Conservation (phyloP, 2,329 filamentous ascomycete species). For the Penicillium corylophilum region DNA sequence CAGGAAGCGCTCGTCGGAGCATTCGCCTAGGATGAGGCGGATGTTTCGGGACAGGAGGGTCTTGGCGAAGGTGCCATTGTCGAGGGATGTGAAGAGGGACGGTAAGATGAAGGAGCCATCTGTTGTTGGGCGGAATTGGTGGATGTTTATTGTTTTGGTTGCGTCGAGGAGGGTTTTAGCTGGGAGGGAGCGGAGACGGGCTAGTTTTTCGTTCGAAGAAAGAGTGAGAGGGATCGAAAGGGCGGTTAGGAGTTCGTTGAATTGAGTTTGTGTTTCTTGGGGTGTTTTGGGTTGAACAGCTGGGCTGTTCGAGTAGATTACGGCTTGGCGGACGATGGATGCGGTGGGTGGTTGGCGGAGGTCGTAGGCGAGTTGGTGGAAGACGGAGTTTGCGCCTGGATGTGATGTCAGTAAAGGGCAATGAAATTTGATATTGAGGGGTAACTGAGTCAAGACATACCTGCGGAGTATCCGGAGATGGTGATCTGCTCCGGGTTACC, state of each 20-base stretch:
- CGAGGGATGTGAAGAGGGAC: slow-evolving; percentile 47
- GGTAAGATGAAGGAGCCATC: slow-evolving; percentile 50
- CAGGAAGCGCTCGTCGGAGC: slow-evolving; percentile 52
- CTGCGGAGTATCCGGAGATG: slow-evolving; percentile 57
- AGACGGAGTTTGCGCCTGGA: slow-evolving; percentile 53
- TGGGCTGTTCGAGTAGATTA: slow-evolving; percentile 56
- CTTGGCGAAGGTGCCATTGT: slow-evolving; percentile 49
- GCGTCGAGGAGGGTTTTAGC: slow-evolving; percentile 44
- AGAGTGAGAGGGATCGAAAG: slow-evolving; percentile 47
- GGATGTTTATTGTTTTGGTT: slow-evolving; percentile 44
- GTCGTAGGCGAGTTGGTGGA: slow-evolving; percentile 59
- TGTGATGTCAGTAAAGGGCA: slow-evolving; percentile 3
- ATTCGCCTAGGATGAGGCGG: slow-evolving; percentile 56
- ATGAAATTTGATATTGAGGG: neutral
- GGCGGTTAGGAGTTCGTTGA: slow-evolving; percentile 49
- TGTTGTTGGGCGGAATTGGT: slow-evolving; percentile 56
- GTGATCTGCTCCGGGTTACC: slow-evolving; percentile 54
- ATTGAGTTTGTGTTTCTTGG: slow-evolving; percentile 51
- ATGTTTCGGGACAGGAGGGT: slow-evolving; percentile 47
- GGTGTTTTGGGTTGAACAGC: slow-evolving; percentile 54
- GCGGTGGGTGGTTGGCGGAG: slow-evolving; percentile 49
- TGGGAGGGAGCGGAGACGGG: slow-evolving; percentile 43
- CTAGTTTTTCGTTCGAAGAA: slow-evolving; percentile 46
- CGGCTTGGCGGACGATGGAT: slow-evolving; percentile 50
- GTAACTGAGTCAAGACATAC: slow-evolving; percentile 18